phyloP scores from a whole-genome alignment of 2,329 filamentous ascomycete genomes.

The Trichoderma simmonsii region DNA sequence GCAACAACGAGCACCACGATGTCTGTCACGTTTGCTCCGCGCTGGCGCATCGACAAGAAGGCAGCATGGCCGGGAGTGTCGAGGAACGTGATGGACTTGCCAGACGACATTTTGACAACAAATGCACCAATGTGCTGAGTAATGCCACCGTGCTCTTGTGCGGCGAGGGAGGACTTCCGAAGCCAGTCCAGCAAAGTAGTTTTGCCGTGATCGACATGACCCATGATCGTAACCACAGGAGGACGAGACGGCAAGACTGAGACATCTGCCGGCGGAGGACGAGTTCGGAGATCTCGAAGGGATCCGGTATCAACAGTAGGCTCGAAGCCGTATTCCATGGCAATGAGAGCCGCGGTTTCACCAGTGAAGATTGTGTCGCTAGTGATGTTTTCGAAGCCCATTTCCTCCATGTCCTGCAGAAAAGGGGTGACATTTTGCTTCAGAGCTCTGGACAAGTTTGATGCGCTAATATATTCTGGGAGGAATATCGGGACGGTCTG shows the following conservation, averaged over 20 bases:
- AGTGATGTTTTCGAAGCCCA: conserved; percentile 85
- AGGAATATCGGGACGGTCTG: conserved; percentile 64
- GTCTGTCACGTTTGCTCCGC: conserved; percentile 93
- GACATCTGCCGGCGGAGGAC: conserved; percentile 65
- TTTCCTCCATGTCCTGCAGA: conserved; percentile 69
- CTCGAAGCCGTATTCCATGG: conserved; percentile 89
- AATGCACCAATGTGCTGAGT: conserved; percentile 99
- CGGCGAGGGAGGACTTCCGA: conserved; percentile 86
- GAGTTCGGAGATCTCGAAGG: conserved; percentile 66
- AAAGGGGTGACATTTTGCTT: conserved; percentile 70
- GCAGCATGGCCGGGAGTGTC: conserved; percentile 96
- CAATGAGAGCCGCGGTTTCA: conserved; percentile 85
- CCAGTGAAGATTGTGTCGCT: conserved; percentile 84
- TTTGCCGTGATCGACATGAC: conserved; percentile 97
- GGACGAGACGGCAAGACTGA: conserved; percentile 70
- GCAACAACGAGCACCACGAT: conserved; percentile 95
- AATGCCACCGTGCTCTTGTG: conserved; percentile 91
- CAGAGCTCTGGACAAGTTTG: conserved; percentile 72
- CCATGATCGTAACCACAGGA: conserved; percentile 98
- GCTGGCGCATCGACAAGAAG: conserved; percentile 91
- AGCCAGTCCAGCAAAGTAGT: conserved; percentile 93
- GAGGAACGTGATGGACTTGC: conserved; percentile 91
- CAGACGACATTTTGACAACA: conserved; percentile 79
- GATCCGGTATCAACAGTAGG: conserved; percentile 69
- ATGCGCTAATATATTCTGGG: conserved; percentile 89